These are phyloP conservation scores for Podospora conica DNA, from an alignment of 495 filamentous ascomycete species.

Conservation along the genomic window DNA sequence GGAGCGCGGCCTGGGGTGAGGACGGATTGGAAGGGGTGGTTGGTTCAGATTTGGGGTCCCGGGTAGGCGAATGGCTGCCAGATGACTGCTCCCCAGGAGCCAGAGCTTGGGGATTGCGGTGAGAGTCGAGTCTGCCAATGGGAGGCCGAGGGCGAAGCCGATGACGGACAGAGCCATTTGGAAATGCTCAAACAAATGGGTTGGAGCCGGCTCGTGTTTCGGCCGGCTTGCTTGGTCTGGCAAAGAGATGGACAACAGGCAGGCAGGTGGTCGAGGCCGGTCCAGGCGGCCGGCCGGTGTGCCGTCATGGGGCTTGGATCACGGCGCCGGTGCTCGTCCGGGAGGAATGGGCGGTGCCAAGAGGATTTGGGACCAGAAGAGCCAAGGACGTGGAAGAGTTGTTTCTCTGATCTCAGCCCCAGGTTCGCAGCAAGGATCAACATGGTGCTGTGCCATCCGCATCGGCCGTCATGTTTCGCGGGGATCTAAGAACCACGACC, in stretches of 20 bases:
- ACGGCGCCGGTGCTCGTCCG: neutral
- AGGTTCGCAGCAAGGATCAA: too few species aligned
- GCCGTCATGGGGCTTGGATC: neutral
- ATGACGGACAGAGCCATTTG: neutral
- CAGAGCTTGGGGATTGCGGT: neutral
- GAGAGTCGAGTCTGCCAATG: neutral
- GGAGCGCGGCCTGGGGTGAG: neutral
- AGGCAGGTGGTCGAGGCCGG: neutral
- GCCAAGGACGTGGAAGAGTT: too few species aligned
- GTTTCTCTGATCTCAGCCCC: too few species aligned
- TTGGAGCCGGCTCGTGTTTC: neutral
- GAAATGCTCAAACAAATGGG: neutral
- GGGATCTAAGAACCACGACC: too few species aligned
- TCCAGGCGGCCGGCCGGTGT: neutral
- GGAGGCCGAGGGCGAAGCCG: neutral
- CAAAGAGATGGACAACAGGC: too few species aligned
- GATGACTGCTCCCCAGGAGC: neutral
- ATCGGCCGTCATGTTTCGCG: too few species aligned
- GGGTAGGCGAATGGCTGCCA: too few species aligned
- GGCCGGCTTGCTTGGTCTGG: neutral
- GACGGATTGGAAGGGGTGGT: neutral
- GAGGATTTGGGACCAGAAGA: too few species aligned
- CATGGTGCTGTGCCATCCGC: too few species aligned
- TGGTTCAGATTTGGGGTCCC: neutral
- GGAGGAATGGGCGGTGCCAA: too few species aligned